phyloP scores from a whole-genome alignment of 106 monocot species.

The Iris macrosiphon region DNA sequence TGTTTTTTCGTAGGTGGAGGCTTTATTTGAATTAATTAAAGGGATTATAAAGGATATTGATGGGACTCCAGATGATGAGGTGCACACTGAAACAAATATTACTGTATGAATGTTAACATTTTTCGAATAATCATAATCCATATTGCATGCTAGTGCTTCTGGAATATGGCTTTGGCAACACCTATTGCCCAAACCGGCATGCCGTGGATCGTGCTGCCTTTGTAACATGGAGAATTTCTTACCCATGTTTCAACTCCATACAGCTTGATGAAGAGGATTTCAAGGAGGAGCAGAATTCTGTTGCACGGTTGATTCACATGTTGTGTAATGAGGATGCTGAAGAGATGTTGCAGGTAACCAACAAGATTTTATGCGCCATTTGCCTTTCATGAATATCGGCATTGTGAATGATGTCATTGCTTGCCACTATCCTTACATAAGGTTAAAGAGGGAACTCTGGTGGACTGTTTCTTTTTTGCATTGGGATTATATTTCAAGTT shows the following conservation, averaged over 20 bases:
- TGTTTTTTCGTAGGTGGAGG: conserved; percentile 63
- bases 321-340: conserved; percentile 85
- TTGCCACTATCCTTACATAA: not conserved
- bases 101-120: not conserved
- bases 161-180: not conserved
- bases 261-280: conserved; percentile 99
- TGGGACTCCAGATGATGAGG: conserved; percentile 74
- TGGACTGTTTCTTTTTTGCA: not conserved
- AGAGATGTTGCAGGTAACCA: conserved; percentile 89
- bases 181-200: too few species aligned
- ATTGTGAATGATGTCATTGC: not conserved
- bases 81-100: conserved; percentile 9
- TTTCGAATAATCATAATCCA: not conserved
- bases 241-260: conserved; percentile 1
- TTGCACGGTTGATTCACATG: conserved; percentile 97
- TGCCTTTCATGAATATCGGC: not conserved
- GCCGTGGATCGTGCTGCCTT: not conserved
- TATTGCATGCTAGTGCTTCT: not conserved
- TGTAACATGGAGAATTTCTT: not conserved
- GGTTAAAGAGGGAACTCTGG: not conserved
- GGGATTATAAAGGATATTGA: conserved; percentile 91
- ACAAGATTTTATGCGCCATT: not conserved
- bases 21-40: conserved; percentile 93
- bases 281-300: conserved; percentile 99
- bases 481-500: too few species aligned